These are phyloP conservation scores for Colletotrichum liaoningense DNA, from an alignment of 2,329 filamentous ascomycete species.

Conservation along the genomic window DNA sequence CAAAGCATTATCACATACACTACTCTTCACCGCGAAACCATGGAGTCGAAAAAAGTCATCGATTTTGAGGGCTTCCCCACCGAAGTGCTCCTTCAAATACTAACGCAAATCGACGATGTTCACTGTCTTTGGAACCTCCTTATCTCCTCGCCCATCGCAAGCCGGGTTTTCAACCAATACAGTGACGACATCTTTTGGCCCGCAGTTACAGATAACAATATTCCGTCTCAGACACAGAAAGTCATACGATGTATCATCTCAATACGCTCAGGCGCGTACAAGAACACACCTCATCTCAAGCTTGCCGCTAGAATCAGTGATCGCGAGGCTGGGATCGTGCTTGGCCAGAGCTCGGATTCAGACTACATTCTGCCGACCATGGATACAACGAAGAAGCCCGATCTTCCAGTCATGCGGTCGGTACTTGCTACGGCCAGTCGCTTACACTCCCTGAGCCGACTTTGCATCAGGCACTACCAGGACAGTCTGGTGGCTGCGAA, in stretches of 20 bases:
- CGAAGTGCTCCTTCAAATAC: constrained; percentile 23
- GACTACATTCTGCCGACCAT: constrained; percentile 3
- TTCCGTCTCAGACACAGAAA: constrained; percentile 21
- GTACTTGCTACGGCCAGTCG: neutral
- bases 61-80: constrained; percentile 19
- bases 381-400: neutral
- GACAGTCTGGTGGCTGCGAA: neutral
- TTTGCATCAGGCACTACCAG: constrained; percentile 1
- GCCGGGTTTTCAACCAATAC: constrained; percentile 19
- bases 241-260: constrained; percentile 15
- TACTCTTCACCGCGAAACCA: neutral
- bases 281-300: neutral
- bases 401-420: neutral
- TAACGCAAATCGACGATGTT: constrained; percentile 11
- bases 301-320: constrained; percentile 13
- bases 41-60: neutral
- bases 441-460: constrained; percentile 7
- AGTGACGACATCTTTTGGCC: constrained; percentile 19
- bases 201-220: neutral
- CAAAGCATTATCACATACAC: neutral
- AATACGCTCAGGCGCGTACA: constrained; percentile 14
- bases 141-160: constrained; percentile 9
- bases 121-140: constrained; percentile 26
- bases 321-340: constrained; percentile 23
- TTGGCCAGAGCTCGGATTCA: constrained; percentile 11